Base-by-base conservation (phyloP, 2,329 filamentous ascomycete species). In the Microsporum ferrugineum region DNA sequence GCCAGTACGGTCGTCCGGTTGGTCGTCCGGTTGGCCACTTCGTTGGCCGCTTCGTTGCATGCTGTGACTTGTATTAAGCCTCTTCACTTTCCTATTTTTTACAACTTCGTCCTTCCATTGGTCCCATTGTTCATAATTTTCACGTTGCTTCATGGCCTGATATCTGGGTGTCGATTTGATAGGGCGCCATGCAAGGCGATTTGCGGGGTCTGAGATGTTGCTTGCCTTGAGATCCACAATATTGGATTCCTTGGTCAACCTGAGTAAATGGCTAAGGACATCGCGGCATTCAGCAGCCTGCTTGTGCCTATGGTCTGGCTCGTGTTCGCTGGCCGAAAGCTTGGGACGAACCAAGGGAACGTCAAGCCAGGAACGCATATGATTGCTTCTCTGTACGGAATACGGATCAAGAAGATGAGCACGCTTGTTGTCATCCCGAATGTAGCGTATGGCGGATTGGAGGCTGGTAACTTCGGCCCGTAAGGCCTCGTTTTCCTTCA, bases 91-190 rank as follows among this genome's bases (percentile, higher is more conserved):
- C 59, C 75, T 72, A 33, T 73, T 68, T 59, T 68, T 63, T 27
- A 72, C 73, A 58, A 77, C 72, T 27, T 76, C 75, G 31, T 75
- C 69, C 59, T 71, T 71, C 75, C 75, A 76, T 66, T 76, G 73
- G 14, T 72, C 69, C 75, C 77, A 78, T 61, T 74, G 74, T 63
- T 78, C 75, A 63, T 76, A 76, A 55, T 77, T 71, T 63, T 78
- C 76, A 38, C 76, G 74, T 59, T 77, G 76, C 43, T 72, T 72
- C 5, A 78, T 72, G 3, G 76, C 70, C 61, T 75, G 74, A 64
- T 77, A 78, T 7, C 72, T 70, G 17, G 75, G 71, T 33, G 75
- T 76, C 23, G 74, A 71, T 58, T 76, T 76, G 2, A 72, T 66
- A 5, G 76, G 73, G 27, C 76, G 72, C 75, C 76, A 77, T 27